Evolutionary conservation across 129 eudicot species (phyloP).

Genomic region (Dittrichia graveolens): DNA sequence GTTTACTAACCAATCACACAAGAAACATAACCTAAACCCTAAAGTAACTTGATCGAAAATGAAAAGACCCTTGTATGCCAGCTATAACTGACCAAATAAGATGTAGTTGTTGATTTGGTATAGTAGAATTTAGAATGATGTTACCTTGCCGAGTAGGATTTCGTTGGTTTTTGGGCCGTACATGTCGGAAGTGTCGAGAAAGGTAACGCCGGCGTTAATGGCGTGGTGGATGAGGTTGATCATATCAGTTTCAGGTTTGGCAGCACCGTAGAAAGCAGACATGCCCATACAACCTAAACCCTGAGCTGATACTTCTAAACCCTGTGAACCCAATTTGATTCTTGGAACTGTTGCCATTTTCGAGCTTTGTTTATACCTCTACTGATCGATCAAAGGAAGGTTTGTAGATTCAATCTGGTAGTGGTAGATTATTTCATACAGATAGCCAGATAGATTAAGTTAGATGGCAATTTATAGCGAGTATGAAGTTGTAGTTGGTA

Average conservation of each 20-base stretch:
- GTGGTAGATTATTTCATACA: too few relatives aligned
- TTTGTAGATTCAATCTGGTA: not conserved
- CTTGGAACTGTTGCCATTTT: constrained; percentile 23
- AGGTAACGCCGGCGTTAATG: constrained; percentile 48
- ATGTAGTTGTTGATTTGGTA: not conserved
- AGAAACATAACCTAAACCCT: not conserved
- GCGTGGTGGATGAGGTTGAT: constrained; percentile 52
- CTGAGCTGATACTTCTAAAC: constrained; percentile 49
- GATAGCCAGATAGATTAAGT: too few relatives aligned
- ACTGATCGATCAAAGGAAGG: not conserved
- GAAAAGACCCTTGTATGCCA: too few relatives aligned
- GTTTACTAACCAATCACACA: not conserved
- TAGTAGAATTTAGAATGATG: not conserved
- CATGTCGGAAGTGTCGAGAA: constrained; percentile 51
- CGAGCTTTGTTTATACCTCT: not conserved
- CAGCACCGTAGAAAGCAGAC: constrained; percentile 45
- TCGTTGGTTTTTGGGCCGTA: constrained; percentile 63
- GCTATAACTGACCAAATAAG: not conserved
- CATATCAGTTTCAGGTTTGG: constrained; percentile 50
- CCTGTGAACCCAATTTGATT: constrained; percentile 54
- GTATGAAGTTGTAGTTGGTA: too few relatives aligned
- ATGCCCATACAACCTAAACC: constrained; percentile 53
- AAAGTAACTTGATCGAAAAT: not conserved
- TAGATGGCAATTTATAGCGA: too few relatives aligned
- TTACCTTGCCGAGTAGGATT: constrained; percentile 49